Evolutionary conservation across 352 stramenopile species (phyloP).

Genomic region (Phytophthora tubulina): DNA sequence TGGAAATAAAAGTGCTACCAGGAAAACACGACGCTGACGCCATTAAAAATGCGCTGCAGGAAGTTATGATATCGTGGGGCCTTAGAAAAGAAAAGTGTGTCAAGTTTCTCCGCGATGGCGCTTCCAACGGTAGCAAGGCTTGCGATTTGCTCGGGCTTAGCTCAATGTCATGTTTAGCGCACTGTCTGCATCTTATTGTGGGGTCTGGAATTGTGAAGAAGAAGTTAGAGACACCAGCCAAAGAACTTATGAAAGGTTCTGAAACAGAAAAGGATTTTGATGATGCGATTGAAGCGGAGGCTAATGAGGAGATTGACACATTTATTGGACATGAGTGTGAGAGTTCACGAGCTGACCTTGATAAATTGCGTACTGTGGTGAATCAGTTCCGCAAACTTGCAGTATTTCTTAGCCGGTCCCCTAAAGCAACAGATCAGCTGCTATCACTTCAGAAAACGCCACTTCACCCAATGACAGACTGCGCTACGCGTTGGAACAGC

Average conservation of each 20-base stretch:
- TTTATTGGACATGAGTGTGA: neutral
- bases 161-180: too few relatives aligned
- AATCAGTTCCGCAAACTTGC: neutral
- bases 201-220: constrained; percentile 17
- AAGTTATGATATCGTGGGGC: too few relatives aligned
- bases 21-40: too few relatives aligned
- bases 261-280: neutral
- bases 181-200: too few relatives aligned
- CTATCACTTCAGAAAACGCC: neutral
- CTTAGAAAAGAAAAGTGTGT: too few relatives aligned
- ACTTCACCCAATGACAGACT: neutral
- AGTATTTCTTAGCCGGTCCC: neutral
- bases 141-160: too few relatives aligned
- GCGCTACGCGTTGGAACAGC: constrained; percentile 2
- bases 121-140: too few relatives aligned
- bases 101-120: too few relatives aligned
- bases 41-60: too few relatives aligned
- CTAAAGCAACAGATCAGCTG: constrained; percentile 1
- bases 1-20: too few relatives aligned
- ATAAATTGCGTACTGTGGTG: neutral
- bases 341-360: neutral
- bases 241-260: neutral
- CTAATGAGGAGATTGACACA: neutral
- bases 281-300: neutral
- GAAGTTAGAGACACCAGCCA: neutral